Evolutionary conservation across 23 red algal species (phyloP).

Genomic region (Chondrus crispus): DNA sequence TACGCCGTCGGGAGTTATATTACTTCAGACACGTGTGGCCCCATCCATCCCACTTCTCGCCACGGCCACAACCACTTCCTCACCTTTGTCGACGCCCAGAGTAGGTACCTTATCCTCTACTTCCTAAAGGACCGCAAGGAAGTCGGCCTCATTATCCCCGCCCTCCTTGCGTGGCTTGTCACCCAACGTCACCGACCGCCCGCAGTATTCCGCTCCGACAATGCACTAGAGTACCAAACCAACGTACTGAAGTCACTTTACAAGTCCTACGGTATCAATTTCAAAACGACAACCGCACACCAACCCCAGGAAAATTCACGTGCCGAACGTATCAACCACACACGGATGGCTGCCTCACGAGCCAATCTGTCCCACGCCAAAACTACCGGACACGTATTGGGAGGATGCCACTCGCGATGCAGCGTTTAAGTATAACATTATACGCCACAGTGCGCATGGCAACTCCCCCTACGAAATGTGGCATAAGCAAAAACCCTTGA

Average conservation of each 20-base stretch:
- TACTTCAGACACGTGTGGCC: not conserved
- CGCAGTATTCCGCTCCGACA: not conserved
- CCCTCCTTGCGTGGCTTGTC: not conserved
- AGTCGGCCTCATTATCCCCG: not conserved
- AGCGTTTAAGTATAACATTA: too few species aligned
- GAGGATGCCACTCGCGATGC: too few species aligned
- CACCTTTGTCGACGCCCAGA: not conserved
- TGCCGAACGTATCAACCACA: not conserved
- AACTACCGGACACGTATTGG: too few species aligned
- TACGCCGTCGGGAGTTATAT: not conserved
- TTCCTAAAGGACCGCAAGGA: not conserved
- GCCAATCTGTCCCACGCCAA: too few species aligned
- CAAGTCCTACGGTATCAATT: not conserved
- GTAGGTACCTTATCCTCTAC: not conserved
- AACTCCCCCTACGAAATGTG: too few species aligned
- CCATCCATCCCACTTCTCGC: not conserved
- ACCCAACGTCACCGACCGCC: not conserved
- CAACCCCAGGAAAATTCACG: not conserved
- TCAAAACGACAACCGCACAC: not conserved
- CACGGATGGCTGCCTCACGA: too few species aligned
- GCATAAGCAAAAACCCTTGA: too few species aligned
- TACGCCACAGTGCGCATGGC: too few species aligned
- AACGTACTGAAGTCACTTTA: not conserved
- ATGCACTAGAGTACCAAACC: conserved; percentile 2
- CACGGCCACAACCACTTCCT: not conserved